These are phyloP conservation scores for Xylaria sp. DNA, from an alignment of 2,329 filamentous ascomycete species.

Conservation along the genomic window DNA sequence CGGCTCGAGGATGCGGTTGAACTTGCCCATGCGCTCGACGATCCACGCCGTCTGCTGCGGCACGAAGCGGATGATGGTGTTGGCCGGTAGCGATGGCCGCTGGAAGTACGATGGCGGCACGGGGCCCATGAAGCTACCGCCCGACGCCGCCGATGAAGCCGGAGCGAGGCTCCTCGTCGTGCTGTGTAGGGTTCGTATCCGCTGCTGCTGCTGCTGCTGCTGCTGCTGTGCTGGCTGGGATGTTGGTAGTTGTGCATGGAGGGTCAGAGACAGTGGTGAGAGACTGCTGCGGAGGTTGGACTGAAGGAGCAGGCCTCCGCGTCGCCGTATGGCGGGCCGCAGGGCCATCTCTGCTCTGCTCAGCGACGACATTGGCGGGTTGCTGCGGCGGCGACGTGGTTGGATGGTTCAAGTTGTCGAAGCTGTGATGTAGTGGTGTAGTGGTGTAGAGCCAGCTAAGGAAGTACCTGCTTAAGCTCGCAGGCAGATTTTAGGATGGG, in stretches of 20 bases:
- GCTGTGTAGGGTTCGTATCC: slow-evolving; percentile 41
- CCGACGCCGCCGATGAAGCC: slow-evolving; percentile 33
- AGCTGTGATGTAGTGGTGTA: neutral
- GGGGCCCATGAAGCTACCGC: slow-evolving; percentile 49
- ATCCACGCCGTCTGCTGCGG: slow-evolving; percentile 99
- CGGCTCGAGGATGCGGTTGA: slow-evolving; percentile 90
- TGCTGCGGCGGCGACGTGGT: slow-evolving; percentile 23
- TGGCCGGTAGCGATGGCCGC: slow-evolving; percentile 79
- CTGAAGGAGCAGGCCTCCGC: slow-evolving; percentile 27
- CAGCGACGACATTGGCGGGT: slow-evolving; percentile 46
- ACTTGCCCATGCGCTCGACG: slow-evolving; percentile 99
- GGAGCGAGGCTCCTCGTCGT: slow-evolving; percentile 40
- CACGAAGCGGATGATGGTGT: slow-evolving; percentile 95
- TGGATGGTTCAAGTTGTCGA: neutral
- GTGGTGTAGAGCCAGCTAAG: neutral
- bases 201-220: no score
- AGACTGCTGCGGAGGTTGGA: slow-evolving; percentile 12
- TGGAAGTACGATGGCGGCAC: slow-evolving; percentile 83
- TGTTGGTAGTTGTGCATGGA: neutral
- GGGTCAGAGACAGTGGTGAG: slow-evolving; percentile 33
- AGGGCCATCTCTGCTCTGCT: slow-evolving; percentile 43
- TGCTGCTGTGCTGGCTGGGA: neutral
- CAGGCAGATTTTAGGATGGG: slow-evolving; percentile 13
- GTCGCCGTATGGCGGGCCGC: slow-evolving; percentile 41
- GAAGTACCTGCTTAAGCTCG: no score